A percentile compares a stretch with the other conserved stretches of the same genome.
These are phyloP conservation scores for Vicia faba DNA, from an alignment of 306 rosid species.

Conservation along the genomic window DNA sequence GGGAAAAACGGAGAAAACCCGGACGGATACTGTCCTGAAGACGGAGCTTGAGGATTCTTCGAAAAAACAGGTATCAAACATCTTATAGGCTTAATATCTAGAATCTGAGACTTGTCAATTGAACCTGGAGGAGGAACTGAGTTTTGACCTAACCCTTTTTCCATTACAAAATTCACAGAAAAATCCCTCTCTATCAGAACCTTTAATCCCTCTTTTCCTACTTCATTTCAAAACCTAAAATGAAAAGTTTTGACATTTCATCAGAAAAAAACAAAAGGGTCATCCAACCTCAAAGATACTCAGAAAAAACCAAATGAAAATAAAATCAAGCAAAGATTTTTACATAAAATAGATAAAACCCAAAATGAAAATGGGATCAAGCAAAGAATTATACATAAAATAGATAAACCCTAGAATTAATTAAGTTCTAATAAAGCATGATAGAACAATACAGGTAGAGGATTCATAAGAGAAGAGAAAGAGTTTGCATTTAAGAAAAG, in stretches of 20 bases:
- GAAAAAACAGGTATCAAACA: slow-evolving; percentile 60
- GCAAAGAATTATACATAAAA: slow-evolving; percentile 12
- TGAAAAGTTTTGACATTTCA: slow-evolving; percentile 28
- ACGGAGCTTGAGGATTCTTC: slow-evolving; percentile 39
- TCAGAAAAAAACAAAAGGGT: slow-evolving; percentile 29
- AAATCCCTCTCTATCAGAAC: not conserved
- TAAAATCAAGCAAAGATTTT: too few relatives aligned
- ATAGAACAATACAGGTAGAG: not conserved
- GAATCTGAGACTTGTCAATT: slow-evolving; percentile 56
- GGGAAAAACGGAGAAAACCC: slow-evolving; percentile 64
- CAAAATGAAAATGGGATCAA: slow-evolving; percentile 36
- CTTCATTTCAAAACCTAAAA: slow-evolving; percentile 33
- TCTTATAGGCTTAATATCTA: slow-evolving; percentile 67
- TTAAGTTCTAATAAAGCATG: not conserved
- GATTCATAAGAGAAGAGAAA: not conserved
- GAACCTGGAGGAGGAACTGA: slow-evolving; percentile 50
- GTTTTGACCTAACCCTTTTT: slow-evolving; percentile 47
- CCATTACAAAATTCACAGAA: slow-evolving; percentile 42
- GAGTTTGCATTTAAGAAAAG: not conserved
- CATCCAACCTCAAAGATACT: slow-evolving; percentile 32
- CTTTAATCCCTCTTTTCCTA: slow-evolving; percentile 18
- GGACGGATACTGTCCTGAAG: slow-evolving; percentile 42
- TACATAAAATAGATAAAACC: not conserved
- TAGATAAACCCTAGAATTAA: not conserved
- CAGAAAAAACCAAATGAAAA: too few relatives aligned